A percentile compares a stretch with the other conserved stretches of the same genome.
These are phyloP conservation scores for Penicillium sclerotiorum DNA, from an alignment of 2,329 filamentous ascomycete genomes.

Conservation along the genomic window DNA sequence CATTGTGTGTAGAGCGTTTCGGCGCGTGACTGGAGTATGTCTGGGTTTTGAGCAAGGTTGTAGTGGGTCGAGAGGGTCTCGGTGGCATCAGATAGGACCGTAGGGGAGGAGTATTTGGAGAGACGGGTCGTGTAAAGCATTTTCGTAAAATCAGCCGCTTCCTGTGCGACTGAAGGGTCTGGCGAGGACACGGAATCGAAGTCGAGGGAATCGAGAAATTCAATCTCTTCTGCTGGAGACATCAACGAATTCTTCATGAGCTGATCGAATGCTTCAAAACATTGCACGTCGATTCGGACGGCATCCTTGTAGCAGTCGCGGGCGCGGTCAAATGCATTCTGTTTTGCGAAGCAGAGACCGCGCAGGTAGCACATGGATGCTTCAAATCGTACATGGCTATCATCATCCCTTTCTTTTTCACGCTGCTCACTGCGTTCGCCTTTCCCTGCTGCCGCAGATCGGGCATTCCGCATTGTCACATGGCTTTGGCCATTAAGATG, in stretches of 20 bases:
- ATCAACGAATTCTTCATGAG: constrained; percentile 95
- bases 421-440: constrained; percentile 62
- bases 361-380: constrained; percentile 96
- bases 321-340: constrained; percentile 94
- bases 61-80: constrained; percentile 95
- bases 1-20: constrained; percentile 94
- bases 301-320: constrained; percentile 99
- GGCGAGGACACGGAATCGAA: constrained; percentile 79
- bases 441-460: constrained; percentile 49
- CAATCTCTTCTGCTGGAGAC: constrained; percentile 84
- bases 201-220: constrained; percentile 83
- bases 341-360: constrained; percentile 92
- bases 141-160: constrained; percentile 90
- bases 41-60: constrained; percentile 79
- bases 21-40: constrained; percentile 85
- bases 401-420: constrained; percentile 65
- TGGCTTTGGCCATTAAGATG: constrained; percentile 61
- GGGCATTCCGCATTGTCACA: constrained; percentile 52
- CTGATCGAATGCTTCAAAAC: constrained; percentile 97
- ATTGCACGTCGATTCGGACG: constrained; percentile 94
- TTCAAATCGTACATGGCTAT: constrained; percentile 79
- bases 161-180: constrained; percentile 71
- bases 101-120: constrained; percentile 90
- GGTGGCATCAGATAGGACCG: constrained; percentile 79
- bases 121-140: constrained; percentile 95